These are phyloP conservation scores for Aspergillus sp. DNA, from an alignment of 2,329 filamentous ascomycete species.

Conservation along the genomic window DNA sequence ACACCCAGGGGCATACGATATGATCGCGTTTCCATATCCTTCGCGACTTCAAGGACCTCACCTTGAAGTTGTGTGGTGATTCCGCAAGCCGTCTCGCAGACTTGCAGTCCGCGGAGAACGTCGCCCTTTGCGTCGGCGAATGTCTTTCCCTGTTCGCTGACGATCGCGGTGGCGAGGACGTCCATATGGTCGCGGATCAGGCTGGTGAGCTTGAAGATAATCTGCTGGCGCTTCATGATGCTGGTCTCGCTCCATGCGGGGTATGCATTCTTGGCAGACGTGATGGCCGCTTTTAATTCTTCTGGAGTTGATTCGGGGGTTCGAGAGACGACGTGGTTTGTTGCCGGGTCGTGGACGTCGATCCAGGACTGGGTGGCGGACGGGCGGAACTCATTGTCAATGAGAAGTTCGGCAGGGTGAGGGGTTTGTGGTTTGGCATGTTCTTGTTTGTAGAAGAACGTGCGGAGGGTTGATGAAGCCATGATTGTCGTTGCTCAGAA, in stretches of 20 bases:
- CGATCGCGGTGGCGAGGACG: conserved; percentile 60
- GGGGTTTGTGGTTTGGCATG: not conserved
- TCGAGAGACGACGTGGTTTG: conserved; percentile 61
- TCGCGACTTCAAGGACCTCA: conserved; percentile 61
- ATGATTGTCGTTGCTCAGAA: not conserved
- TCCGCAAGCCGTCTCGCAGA: conserved; percentile 63
- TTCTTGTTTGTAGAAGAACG: not conserved
- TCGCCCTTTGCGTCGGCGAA: conserved; percentile 62
- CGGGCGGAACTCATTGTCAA: conserved; percentile 59
- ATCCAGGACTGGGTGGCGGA: conserved; percentile 59
- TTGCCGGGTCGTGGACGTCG: conserved; percentile 61
- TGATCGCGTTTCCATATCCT: conserved; percentile 65
- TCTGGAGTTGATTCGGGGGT: conserved; percentile 60
- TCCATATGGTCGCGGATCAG: conserved; percentile 64
- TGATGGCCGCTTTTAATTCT: conserved; percentile 58
- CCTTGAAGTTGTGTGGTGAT: conserved; percentile 63
- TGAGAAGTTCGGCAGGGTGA: conserved; percentile 36
- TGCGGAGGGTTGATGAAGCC: not conserved
- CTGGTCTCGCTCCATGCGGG: conserved; percentile 57
- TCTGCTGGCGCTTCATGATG: conserved; percentile 57
- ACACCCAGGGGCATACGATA: conserved; percentile 63
- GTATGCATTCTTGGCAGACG: conserved; percentile 60
- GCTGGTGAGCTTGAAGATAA: conserved; percentile 62
- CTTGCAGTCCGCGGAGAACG: conserved; percentile 63
- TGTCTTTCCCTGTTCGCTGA: conserved; percentile 64